Conservation (phyloP, 2,329 filamentous ascomycete species). For the Ceratocystis colombiana region DNA sequence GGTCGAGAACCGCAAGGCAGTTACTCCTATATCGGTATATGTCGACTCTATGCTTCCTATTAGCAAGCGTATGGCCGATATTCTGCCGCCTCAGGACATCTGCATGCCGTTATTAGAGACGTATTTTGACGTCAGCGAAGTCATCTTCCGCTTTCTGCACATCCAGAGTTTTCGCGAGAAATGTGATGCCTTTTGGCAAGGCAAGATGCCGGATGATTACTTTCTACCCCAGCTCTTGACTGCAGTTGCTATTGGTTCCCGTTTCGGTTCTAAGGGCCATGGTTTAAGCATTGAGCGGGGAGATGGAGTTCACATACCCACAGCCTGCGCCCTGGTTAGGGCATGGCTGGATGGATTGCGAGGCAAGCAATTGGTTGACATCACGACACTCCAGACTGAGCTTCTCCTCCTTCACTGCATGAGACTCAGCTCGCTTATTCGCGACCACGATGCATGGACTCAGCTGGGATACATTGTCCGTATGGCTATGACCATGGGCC, state of each 20-base stretch:
- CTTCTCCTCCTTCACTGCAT: conserved; percentile 45
- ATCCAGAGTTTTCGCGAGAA: conserved; percentile 43
- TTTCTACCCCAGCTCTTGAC: conserved; percentile 47
- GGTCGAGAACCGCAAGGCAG: conserved; percentile 39
- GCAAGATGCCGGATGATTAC: conserved; percentile 38
- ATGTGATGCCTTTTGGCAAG: conserved; percentile 45
- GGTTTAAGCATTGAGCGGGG: conserved; percentile 43
- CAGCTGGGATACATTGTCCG: conserved; percentile 47
- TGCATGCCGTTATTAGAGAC: conserved; percentile 43
- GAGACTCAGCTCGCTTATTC: conserved; percentile 42
- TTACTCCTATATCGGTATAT: conserved; percentile 46
- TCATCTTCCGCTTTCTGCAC: conserved; percentile 45
- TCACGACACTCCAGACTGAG: conserved; percentile 45
- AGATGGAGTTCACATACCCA: conserved; percentile 48
- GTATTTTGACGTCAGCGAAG: conserved; percentile 44
- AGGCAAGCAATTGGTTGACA: conserved; percentile 44
- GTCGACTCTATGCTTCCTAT: conserved; percentile 51
- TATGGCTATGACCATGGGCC: conserved; percentile 50
- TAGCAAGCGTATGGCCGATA: conserved; percentile 48
- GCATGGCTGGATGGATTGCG: conserved; percentile 44
- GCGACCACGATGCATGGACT: conserved; percentile 44
- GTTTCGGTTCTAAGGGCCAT: conserved; percentile 43
- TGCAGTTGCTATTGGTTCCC: conserved; percentile 44
- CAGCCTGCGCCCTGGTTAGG: conserved; percentile 45
- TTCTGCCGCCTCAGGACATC: conserved; percentile 41